phyloP scores from a whole-genome alignment of 2,329 filamentous ascomycete species.

The Tolypocladium paradoxum region DNA sequence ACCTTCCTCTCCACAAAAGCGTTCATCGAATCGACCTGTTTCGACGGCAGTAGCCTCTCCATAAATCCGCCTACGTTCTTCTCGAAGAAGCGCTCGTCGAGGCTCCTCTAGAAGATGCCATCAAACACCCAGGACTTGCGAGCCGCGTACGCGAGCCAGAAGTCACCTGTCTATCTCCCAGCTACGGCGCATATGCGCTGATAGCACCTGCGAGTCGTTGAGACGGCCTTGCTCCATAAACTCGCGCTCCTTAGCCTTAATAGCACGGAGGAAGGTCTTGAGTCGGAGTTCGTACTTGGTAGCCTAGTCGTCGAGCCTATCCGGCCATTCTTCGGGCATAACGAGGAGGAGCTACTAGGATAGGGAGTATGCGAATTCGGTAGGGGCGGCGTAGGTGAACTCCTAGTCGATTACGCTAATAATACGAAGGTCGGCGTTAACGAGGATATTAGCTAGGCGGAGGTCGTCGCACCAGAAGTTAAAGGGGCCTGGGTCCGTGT shows the following conservation, averaged over 20 bases:
- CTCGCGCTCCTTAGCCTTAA: slow-evolving; percentile 19
- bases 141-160: slow-evolving; percentile 23
- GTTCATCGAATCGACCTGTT: slow-evolving; percentile 13
- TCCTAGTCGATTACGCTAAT: slow-evolving; percentile 30
- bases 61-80: slow-evolving; percentile 7
- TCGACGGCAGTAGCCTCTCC: slow-evolving; percentile 11
- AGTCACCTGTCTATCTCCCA: slow-evolving; percentile 21
- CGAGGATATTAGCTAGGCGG: slow-evolving; percentile 19
- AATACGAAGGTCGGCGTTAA: slow-evolving; percentile 14
- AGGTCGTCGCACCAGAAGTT: slow-evolving; percentile 20
- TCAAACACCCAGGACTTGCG: slow-evolving; percentile 28
- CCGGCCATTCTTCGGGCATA: slow-evolving; percentile 19
- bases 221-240: background rate
- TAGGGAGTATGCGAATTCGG: slow-evolving; percentile 21
- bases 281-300: slow-evolving; percentile 20
- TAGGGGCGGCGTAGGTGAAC: slow-evolving; percentile 22
- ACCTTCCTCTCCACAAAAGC: slow-evolving; percentile 11
- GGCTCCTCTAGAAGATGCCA: slow-evolving; percentile 22
- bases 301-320: slow-evolving; percentile 19
- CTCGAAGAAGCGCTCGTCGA: slow-evolving; percentile 24
- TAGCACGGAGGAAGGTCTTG: slow-evolving; percentile 18
- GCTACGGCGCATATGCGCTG: slow-evolving; percentile 21
- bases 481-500: slow-evolving; percentile 9
- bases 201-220: slow-evolving; percentile 11
- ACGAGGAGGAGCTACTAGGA: slow-evolving; percentile 29